These are phyloP conservation scores for Lathyrus oleraceus DNA, from an alignment of 306 rosid genomes.

Conservation along the genomic window DNA sequence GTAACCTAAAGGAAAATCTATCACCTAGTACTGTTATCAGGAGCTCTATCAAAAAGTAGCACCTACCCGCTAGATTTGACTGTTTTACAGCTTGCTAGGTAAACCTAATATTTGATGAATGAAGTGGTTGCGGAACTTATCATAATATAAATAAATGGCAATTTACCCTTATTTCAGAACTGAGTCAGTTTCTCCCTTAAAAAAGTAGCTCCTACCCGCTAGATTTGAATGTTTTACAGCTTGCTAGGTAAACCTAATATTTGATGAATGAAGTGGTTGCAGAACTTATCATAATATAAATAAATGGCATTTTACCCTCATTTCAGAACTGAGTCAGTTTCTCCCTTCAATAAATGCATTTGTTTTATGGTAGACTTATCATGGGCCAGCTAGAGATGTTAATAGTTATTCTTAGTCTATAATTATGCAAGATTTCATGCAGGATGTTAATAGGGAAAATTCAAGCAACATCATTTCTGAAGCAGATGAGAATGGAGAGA, in stretches of 20 bases:
- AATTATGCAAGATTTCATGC: constrained; percentile 39
- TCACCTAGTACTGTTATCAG: constrained; percentile 7
- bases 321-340: constrained; percentile 28
- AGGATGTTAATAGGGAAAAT: constrained; percentile 68
- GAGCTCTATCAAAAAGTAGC: constrained; percentile 11
- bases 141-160: constrained; percentile 15
- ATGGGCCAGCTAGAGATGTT: constrained; percentile 31
- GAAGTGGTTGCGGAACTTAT: neutral
- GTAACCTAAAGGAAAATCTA: constrained; percentile 32
- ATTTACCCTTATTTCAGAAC: too few relatives aligned
- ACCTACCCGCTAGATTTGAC: too few relatives aligned
- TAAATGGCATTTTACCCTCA: constrained; percentile 1
- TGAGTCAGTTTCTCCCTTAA: too few relatives aligned
- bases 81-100: too few relatives aligned
- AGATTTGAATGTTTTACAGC: too few relatives aligned
- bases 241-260: too few relatives aligned
- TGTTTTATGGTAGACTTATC: constrained; percentile 22
- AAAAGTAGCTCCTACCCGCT: neutral
- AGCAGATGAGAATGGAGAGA: constrained; percentile 64
- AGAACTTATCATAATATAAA: neutral
- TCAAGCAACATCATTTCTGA: constrained; percentile 53
- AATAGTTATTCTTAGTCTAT: constrained; percentile 30
- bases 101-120: too few relatives aligned
- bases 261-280: too few relatives aligned
- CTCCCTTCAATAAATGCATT: constrained; percentile 17